These are phyloP conservation scores for Amoebophrya sp. DNA, from an alignment of 169 alveolate species.

Conservation along the genomic window DNA sequence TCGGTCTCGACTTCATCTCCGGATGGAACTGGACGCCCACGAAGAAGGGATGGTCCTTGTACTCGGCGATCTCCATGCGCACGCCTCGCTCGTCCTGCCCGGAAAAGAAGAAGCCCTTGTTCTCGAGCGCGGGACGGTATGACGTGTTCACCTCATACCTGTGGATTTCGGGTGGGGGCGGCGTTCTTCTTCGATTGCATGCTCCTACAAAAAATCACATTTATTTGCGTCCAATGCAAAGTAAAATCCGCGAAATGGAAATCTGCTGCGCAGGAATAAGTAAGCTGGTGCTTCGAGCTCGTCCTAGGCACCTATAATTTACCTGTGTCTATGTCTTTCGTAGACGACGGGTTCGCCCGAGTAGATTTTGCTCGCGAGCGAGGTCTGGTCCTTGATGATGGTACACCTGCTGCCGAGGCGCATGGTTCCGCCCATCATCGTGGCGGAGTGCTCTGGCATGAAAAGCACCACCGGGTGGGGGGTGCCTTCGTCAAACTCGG, in stretches of 20 bases:
- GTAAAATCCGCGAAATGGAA: no score
- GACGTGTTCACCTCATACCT: constrained; percentile 43
- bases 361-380: constrained; percentile 72
- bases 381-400: constrained; percentile 46
- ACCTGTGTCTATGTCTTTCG: constrained; percentile 90
- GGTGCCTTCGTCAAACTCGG: constrained; percentile 41
- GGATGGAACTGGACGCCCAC: constrained; percentile 87
- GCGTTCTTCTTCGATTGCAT: no score
- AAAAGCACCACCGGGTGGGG: constrained; percentile 38
- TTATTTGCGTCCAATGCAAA: no score
- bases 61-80: constrained; percentile 65
- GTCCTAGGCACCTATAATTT: no score
- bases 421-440: constrained; percentile 67
- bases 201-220: no score
- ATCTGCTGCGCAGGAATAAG: no score
- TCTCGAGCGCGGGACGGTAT: constrained; percentile 37
- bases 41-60: constrained; percentile 60
- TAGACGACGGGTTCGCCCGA: constrained; percentile 52
- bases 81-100: constrained; percentile 72
- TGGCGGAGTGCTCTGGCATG: constrained; percentile 46
- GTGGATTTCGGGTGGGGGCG: no score
- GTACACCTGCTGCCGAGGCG: constrained; percentile 80
- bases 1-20: constrained; percentile 60
- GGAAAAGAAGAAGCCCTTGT: constrained; percentile 69
- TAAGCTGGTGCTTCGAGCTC: no score